These are phyloP conservation scores for Auriscalpium vulgare DNA, from an alignment of 768 basidiomycete species.

Conservation along the genomic window DNA sequence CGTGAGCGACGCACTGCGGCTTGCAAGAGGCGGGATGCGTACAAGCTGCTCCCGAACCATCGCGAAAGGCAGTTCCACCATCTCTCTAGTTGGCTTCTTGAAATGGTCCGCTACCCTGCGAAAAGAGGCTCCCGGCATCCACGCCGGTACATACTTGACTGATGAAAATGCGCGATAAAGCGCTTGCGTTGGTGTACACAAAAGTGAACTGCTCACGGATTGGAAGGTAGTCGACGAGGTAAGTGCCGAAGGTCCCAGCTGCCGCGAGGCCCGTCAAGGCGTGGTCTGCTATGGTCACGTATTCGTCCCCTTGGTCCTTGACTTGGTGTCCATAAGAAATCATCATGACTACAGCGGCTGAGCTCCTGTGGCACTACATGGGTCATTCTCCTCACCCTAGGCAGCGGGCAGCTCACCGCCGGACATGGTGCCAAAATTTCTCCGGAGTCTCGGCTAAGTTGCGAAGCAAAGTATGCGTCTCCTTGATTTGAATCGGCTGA, in stretches of 20 bases:
- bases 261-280: conserved; percentile 27
- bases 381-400: background rate
- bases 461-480: conserved; percentile 31
- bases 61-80: conserved; percentile 28
- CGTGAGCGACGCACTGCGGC: background rate
- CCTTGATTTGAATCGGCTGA: conserved; percentile 25
- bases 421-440: conserved; percentile 28
- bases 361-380: conserved; percentile 17
- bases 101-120: conserved; percentile 38
- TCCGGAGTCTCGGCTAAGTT: conserved; percentile 30
- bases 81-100: conserved; percentile 23
- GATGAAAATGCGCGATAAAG: background rate
- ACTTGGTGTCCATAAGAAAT: conserved; percentile 35
- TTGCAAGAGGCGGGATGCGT: background rate
- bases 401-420: conserved; percentile 20
- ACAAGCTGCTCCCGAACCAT: conserved; percentile 43
- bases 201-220: conserved; percentile 16
- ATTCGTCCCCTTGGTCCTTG: conserved; percentile 30
- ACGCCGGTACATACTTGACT: conserved; percentile 43
- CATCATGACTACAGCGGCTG: conserved; percentile 32
- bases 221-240: conserved; percentile 32
- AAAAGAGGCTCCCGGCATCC: conserved; percentile 41
- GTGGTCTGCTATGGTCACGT: conserved; percentile 32
- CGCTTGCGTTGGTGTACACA: too few species aligned
- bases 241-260: conserved; percentile 24